phyloP scores from a whole-genome alignment of 1,139 yeast genomes.

The Suhomyces anneliseae region DNA sequence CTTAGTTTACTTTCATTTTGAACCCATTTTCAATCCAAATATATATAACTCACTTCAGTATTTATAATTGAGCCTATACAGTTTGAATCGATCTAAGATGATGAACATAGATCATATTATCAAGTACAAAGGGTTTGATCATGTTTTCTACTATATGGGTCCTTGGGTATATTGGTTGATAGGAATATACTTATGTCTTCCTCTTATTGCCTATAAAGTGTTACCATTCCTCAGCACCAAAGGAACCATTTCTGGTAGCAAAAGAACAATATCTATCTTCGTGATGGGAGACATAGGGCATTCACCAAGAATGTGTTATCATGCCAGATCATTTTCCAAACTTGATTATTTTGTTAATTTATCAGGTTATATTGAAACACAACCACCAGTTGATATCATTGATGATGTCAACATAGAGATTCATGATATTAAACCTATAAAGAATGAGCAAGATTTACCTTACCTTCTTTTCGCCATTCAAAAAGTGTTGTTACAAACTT shows the following conservation, averaged over 20 bases:
- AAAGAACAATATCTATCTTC: conserved; percentile 64
- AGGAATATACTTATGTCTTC: conserved; percentile 36
- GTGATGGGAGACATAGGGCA: conserved; percentile 95
- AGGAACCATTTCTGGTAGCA: conserved; percentile 21
- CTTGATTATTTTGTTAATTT: conserved; percentile 74
- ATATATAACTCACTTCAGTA: neutral
- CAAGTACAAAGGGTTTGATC: conserved; percentile 30
- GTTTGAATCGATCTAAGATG: conserved; percentile 8
- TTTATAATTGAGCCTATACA: too few relatives aligned
- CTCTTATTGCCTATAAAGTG: conserved; percentile 36
- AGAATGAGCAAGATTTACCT: conserved; percentile 47
- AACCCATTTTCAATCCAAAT: too few relatives aligned
- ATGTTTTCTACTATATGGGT: conserved; percentile 30
- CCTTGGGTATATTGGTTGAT: conserved; percentile 42
- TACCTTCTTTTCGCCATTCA: conserved; percentile 57
- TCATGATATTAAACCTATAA: conserved; percentile 47
- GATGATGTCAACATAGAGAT: conserved; percentile 56
- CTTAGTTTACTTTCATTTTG: too few relatives aligned
- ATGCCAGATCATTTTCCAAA: conserved; percentile 74
- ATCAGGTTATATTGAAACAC: conserved; percentile 77
- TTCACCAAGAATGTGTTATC: conserved; percentile 94
- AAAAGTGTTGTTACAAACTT: conserved; percentile 62
- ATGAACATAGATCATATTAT: conserved; percentile 14
- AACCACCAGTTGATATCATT: conserved; percentile 49
- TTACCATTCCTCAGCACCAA: conserved; percentile 30